Evolutionary conservation across 306 rosid genomes (phyloP), one percentile per base, ranked within the genome.

Genomic region (Acacia crassicarpa): DNA sequence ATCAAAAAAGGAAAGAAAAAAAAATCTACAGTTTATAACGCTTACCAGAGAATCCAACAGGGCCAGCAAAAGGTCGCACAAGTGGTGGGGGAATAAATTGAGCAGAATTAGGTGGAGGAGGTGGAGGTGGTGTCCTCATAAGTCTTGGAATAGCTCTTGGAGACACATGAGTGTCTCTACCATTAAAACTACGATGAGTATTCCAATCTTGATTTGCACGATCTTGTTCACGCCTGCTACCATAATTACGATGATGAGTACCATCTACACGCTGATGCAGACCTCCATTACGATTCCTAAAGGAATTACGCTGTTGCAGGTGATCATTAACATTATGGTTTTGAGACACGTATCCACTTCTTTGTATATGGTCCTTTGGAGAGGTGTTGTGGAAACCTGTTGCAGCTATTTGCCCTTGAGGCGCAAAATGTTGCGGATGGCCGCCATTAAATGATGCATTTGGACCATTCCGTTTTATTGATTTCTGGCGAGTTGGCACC

Each of bases 151-250:
- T 78, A 82, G 40, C 79, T 84, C 97, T 90, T 32, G 88, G 90
- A 59, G 90, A 87, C 85, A 90, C 81, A 85, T 89, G 89, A 61
- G 79, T 56, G 62, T 88, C 97, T 90, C 94, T 88, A 66, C 83
- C 89, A 80, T 84, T 83, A 58, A 89, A 91, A 84, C 74, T 90
- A 32, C 94, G 81, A 62, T 83, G 88, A 62, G 72, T 51, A 85
- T 80, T 92, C 99, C 97, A 92, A 23, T 96, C 97, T 59, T 91
- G 96, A 84, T 86, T 88, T 49, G 93, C 93, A 0, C 93, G 94
- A 66, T 89, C 98, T 9, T 92, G 97, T 79, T 93, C 97, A 45
- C 92, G 97, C 81, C 98, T 91, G 72, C 65, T 59, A 9, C 91
- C 88, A 22, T 89, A 87, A 46, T 83, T 84, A 77, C 92, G 92